A percentile compares a stretch with the other conserved stretches of the same genome.
These are phyloP conservation scores for Annona squamosa DNA, from an alignment of 164 flowering plant species.

Conservation along the genomic window DNA sequence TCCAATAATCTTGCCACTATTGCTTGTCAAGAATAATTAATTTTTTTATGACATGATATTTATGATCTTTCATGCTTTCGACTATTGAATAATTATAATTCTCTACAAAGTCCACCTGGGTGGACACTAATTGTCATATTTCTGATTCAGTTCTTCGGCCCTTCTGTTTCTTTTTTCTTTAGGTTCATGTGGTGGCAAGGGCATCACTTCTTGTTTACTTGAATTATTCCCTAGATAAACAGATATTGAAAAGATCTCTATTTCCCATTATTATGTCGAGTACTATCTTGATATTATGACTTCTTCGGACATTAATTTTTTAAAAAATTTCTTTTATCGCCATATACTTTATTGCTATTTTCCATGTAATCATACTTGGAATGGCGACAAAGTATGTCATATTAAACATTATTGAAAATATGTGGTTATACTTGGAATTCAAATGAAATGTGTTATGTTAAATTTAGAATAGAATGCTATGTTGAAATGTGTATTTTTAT, in stretches of 20 bases:
- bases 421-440: too few relatives aligned
- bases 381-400: too few relatives aligned
- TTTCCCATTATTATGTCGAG: background rate
- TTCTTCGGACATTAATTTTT: too few relatives aligned
- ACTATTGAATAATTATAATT: background rate
- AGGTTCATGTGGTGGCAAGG: background rate
- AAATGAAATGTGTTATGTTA: too few relatives aligned
- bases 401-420: too few relatives aligned
- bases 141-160: background rate
- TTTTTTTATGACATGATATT: background rate
- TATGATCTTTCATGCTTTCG: too few relatives aligned
- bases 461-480: too few relatives aligned
- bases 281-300: background rate
- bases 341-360: too few relatives aligned
- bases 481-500: too few relatives aligned
- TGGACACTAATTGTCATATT: background rate
- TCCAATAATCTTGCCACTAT: background rate
- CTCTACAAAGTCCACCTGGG: background rate
- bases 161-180: background rate
- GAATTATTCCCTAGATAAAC: background rate
- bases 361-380: too few relatives aligned
- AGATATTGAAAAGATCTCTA: background rate
- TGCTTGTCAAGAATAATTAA: background rate
- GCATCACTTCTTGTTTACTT: background rate
- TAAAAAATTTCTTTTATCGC: too few relatives aligned